Conservation (phyloP, 768 basidiomycete species). For the Pulveroboletus sp. region DNA sequence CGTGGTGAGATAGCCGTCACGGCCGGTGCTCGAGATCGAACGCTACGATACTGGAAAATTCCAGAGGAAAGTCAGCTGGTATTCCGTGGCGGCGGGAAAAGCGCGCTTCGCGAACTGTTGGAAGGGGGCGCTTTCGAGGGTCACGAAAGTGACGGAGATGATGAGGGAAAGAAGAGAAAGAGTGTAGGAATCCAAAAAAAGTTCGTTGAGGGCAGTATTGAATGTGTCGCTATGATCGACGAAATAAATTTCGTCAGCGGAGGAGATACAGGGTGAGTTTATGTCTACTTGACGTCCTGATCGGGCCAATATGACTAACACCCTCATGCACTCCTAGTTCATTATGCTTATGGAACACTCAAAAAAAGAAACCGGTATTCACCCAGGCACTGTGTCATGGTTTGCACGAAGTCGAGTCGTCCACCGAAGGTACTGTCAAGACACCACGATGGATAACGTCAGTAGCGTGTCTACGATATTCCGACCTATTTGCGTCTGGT, state of each 20-base stretch:
- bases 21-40: constrained; percentile 87
- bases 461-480: constrained; percentile 77
- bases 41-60: constrained; percentile 93
- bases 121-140: constrained; percentile 73
- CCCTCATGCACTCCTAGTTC: constrained; percentile 45
- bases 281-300: background rate
- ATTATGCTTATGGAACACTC: constrained; percentile 87
- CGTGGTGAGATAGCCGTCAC: constrained; percentile 82
- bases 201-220: constrained; percentile 88
- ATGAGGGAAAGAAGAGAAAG: constrained; percentile 34
- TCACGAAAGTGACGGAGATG: constrained; percentile 46
- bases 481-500: constrained; percentile 91
- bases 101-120: constrained; percentile 70
- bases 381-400: constrained; percentile 87
- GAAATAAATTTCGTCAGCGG: constrained; percentile 90
- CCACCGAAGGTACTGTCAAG: constrained; percentile 68
- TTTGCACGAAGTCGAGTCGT: constrained; percentile 62
- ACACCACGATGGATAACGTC: constrained; percentile 92
- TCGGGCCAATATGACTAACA: background rate
- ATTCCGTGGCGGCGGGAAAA: constrained; percentile 91
- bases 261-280: constrained; percentile 87
- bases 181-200: constrained; percentile 22
- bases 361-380: constrained; percentile 94
- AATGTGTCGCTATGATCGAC: constrained; percentile 92
- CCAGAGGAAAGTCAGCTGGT: constrained; percentile 93